Percentiles rank a stretch among this genome's conserved stretches.
Evolutionary conservation across 768 basidiomycete genomes (phyloP).

Genomic region (Termitomyces sp.): DNA sequence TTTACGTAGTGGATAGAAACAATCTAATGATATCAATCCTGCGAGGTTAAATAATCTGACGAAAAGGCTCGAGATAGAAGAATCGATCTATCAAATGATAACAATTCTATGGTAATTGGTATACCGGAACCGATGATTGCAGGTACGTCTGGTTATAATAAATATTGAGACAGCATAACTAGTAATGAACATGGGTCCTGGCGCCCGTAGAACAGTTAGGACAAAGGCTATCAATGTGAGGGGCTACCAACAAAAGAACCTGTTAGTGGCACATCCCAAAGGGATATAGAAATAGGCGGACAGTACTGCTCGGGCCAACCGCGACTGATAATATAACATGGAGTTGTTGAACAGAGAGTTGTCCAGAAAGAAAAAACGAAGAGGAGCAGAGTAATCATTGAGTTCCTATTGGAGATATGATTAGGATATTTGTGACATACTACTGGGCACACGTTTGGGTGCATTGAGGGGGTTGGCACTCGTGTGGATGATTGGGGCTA

Average conservation of each 20-base stretch:
- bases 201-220: slow-evolving; percentile 23
- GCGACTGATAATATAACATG: slow-evolving; percentile 22
- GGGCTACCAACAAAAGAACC: slow-evolving; percentile 24
- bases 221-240: slow-evolving; percentile 33
- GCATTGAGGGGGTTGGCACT: slow-evolving; percentile 38
- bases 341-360: background rate
- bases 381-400: background rate
- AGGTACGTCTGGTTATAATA: background rate
- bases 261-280: background rate
- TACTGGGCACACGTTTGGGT: slow-evolving; percentile 35
- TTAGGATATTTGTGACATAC: slow-evolving; percentile 23
- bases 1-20: background rate
- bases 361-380: background rate
- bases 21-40: background rate
- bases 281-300: slow-evolving; percentile 14
- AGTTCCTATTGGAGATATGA: background rate
- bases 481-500: slow-evolving; percentile 43
- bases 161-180: background rate
- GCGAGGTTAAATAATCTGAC: background rate
- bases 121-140: background rate
- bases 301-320: slow-evolving; percentile 42
- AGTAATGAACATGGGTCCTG: background rate
- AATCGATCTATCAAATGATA: background rate
- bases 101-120: too few relatives aligned
- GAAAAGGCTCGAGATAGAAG: background rate